Base-by-base conservation (phyloP, 31 red algal genomes). In the Endocladia muricata region DNA sequence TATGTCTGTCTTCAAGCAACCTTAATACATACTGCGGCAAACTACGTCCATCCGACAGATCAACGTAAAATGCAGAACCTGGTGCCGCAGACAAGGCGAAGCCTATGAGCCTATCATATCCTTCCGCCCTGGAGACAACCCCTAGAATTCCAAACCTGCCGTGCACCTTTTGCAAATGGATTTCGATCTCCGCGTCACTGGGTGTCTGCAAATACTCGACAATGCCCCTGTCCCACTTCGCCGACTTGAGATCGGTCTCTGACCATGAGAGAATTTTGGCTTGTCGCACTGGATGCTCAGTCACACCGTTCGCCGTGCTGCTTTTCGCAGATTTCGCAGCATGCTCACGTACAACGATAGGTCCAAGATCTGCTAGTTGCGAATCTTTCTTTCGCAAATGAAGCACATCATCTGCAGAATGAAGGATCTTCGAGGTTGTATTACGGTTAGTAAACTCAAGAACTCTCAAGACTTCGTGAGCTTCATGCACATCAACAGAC, bases 381-480 rank as follows among this genome's bases (percentile, higher is more conserved):
- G 44, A 49, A 8, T 49, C 23, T 15, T 22, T 8, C 29, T 23
- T 3, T n/a, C n/a, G n/a, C 4, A 5, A 4, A 4, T 36, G 11
- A 4, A 4, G 6, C 23, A 73, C 36, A 5, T 32, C 69, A 52
- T 49, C 25, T 11, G 42, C 69, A 52, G 17, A 49, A 36, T 36
- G 13, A 36, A 73, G 69, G 4, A 73, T 52, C 4, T 44, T 39
- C 4, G 30, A 23, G 9, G 30, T 23, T 5, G 54, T 47, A 22
- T 52, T 34, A 4, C 30, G 28, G 69, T 73, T 73, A 47, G 63
- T 36, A 28, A 73, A 73, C 30, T 73, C 42, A 3, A 55, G 22
- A n/a, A 31, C 25, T 51, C 34, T 54, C 41, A 54, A 28, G 8
- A 68, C 8, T 22, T 52, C 41, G 11, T 54, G 6, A 73, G 40